Evolutionary conservation across 2,329 filamentous ascomycete species (phyloP).

Genomic region (Diaporthe eres): DNA sequence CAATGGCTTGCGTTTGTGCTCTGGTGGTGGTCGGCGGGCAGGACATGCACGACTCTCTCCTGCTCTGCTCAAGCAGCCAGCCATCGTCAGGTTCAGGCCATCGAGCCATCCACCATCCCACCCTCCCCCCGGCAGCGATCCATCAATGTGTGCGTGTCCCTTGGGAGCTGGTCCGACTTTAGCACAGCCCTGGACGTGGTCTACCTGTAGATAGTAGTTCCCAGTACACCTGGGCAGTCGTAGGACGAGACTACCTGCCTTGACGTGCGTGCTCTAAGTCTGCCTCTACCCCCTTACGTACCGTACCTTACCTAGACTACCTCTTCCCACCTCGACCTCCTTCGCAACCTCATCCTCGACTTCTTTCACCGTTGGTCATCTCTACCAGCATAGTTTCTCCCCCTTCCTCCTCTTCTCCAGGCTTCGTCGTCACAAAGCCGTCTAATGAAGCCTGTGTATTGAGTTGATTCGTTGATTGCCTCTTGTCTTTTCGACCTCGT

Average conservation of each 20-base stretch:
- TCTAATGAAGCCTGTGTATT: conserved; percentile 51
- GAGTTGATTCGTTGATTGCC: conserved; percentile 43
- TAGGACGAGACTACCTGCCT: conserved; percentile 10
- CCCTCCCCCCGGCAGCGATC: conserved; percentile 19
- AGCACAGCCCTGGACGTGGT: neutral
- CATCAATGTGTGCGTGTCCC: conserved; percentile 13
- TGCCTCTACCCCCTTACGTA: conserved; percentile 17
- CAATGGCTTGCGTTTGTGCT: conserved; percentile 24
- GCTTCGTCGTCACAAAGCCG: conserved; percentile 42
- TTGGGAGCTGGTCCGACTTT: conserved; percentile 14
- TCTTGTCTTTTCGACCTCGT: conserved; percentile 38
- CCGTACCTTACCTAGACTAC: conserved; percentile 1
- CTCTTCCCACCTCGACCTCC: conserved; percentile 23
- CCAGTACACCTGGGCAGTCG: neutral
- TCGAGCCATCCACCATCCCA: conserved; percentile 8
- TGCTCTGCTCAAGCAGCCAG: neutral
- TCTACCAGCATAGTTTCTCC: conserved; percentile 31
- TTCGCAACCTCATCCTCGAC: conserved; percentile 23
- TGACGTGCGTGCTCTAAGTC: neutral
- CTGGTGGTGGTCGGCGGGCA: neutral
- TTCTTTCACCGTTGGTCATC: conserved; percentile 25
- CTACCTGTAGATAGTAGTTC: neutral
- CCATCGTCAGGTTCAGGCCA: conserved; percentile 24
- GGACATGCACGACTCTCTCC: conserved; percentile 25
- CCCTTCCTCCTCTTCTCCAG: conserved; percentile 44